Conservation (phyloP, 2,329 filamentous ascomycete genomes). For the Aspergillus novofumigatus region DNA sequence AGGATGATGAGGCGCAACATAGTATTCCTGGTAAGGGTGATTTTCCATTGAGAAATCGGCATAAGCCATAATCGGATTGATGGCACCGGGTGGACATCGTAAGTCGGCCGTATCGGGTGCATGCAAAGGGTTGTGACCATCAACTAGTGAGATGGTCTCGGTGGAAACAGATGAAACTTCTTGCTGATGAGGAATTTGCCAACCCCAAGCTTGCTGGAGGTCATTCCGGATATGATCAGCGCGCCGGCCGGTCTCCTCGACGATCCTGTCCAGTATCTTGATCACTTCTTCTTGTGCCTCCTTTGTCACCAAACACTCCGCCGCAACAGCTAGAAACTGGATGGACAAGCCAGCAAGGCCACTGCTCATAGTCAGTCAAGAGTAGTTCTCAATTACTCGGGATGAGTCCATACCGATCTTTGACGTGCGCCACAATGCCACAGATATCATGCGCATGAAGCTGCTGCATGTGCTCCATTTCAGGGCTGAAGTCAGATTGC, state of each 20-base stretch:
- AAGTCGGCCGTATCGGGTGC: conserved; percentile 23
- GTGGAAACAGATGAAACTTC: conserved; percentile 15
- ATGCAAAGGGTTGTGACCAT: conserved; percentile 9
- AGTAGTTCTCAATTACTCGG: neutral
- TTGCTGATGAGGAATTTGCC: conserved; percentile 46
- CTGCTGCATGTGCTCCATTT: conserved; percentile 67
- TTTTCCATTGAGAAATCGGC: conserved; percentile 75
- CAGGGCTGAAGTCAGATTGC: conserved; percentile 53
- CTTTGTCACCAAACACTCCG: conserved; percentile 63
- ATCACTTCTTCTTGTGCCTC: conserved; percentile 79
- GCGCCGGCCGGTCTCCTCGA: conserved; percentile 72
- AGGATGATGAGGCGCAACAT: conserved; percentile 59
- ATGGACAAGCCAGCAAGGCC: conserved; percentile 76
- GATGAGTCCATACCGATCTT: conserved; percentile 57
- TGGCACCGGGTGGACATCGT: conserved; percentile 44
- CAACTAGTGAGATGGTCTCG: conserved; percentile 12
- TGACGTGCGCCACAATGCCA: conserved; percentile 80
- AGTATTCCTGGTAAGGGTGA: conserved; percentile 77
- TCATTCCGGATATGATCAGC: conserved; percentile 68
- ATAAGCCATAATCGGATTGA: conserved; percentile 66
- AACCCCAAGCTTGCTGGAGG: conserved; percentile 74
- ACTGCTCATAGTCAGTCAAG: conserved; percentile 25
- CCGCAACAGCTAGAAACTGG: conserved; percentile 72
- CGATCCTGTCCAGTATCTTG: conserved; percentile 69
- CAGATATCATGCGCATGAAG: conserved; percentile 81